Evolutionary conservation across 371 early-diverging fungal species (phyloP), one percentile per base, ranked within the genome.

Genomic region (Dichotomocladium elegans): DNA sequence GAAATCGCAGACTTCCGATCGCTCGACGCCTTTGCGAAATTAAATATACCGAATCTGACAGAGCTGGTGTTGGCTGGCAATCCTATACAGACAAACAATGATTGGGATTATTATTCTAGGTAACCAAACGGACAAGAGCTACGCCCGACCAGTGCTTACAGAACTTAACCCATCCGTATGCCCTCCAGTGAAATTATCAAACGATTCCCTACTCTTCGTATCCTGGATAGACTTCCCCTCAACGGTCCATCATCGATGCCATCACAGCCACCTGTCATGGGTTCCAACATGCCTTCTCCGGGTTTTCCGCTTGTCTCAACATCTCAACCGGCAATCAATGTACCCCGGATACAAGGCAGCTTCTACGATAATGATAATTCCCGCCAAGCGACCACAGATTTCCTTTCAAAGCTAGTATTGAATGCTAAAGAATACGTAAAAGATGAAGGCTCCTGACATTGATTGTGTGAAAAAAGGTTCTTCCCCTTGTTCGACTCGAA

Each of bases 51-150:
- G 4, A 48, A 68, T 1, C 55, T 84, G 45, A 67, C 67, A 17
- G 83, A 84, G 54, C 53, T 86, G 3, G 37, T 82, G 17, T 55
- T 84, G 24, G 40, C 53, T 1, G 80, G 81, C 19, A 86, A 84
- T 49, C 82, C 87, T 3, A 57, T 86, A 12, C 65, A 74, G 35
- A 60, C 50, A 11, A 57, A 64, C 10, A 48, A 53, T 15, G 41
- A 57, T n/a, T 28, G 37, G n/a, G 15, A 51, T 14, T n/a, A 49
- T 1, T 52, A 60, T 24, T 35, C 62, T 50, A 57, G 56, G 66
- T 60, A 46, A 34, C 15, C 19, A 30, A 19, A 6, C 5, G 24
- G 15, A 14, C 21, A 5, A 33, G 24, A 15, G 27, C 28, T 11
- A 29, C 25, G 21, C 27, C 14, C 24, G 0, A 30, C 22, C 4